Evolutionary conservation across 2,329 filamentous ascomycete species (phyloP), one percentile per base, ranked within the genome.

Genomic region (Aspergillus arachidicola): DNA sequence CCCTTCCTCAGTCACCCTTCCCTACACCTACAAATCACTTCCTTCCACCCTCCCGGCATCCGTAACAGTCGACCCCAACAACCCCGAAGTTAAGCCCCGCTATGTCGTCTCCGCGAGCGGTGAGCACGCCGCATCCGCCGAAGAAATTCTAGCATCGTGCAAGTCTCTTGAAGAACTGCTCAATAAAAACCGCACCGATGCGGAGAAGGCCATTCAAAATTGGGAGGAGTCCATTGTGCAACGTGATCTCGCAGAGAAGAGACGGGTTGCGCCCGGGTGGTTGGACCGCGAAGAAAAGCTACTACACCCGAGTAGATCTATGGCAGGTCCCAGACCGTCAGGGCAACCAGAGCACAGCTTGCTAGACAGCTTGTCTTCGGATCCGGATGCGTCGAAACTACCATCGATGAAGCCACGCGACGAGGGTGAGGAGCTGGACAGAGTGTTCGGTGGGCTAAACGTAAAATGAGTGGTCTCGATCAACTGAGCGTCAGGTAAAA

Each of bases 1-100:
- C 36, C 95, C 95, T 12, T 90, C 92, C 34, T 91, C 94, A 30
- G 91, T 94, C 23, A 97, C 94, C 0, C 87, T 99, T 9, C 94
- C 95, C 28, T 98, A 98, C 82, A 96, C 93, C 70, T 98, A 97
- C 85, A 94, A 94, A 76, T 86, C 89, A 12, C 90, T 98, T 74
- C 92, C 94, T 0, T 94, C 93, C 0, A 91, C 93, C 2, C 87
- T 98, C 0, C 94, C 95, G 0, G 88, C 88, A 1, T 91, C 91
- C 1, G 84, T 87, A 38, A 86, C 88, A 9, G 84, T 85, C 63
- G 81, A 85, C 63, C 76, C 78, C 50, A 77, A 71, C 62, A 75
- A 82, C 68, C 71, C 76, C 21, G 75, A 80, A 58, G 71, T 70
- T 62, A 73, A 90, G 87, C 69, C 84, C 84, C 34, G 86, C 67